Base-by-base conservation (phyloP, 202 grass and related monocot species). In the Setaria viridis region DNA sequence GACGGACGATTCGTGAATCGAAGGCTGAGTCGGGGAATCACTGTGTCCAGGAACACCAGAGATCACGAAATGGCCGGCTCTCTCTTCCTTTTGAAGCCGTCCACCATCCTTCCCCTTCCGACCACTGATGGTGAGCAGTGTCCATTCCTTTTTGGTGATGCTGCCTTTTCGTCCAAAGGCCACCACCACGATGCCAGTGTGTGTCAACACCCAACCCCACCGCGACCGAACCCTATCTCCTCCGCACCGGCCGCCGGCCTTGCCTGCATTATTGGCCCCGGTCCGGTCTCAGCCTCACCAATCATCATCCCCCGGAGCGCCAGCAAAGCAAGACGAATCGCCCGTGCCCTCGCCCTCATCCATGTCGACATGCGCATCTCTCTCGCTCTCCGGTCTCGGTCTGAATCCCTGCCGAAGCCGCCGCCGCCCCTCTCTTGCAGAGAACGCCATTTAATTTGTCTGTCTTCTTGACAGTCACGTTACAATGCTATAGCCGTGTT, bases 311-410 rank as follows among this genome's bases (percentile, higher is more conserved):
- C 14, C 46, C 53, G 16, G 7, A 17, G 51, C 13, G 4, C 63
- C 63, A 49, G 29, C 11, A 57, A 66, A 10, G 19, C 2, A 4
- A 37, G 20, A 42, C 25, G 19, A 66, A 20, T 45, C 60, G 34
- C 43, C 37, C 54, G 0, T 83, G 14, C 55, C 19, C 41, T 41
- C 63, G 6, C 63, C 63, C 14, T 66, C 63, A 66, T 66, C 76
- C 50, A 83, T 79, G 88, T 87, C 88, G 88, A 87, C 84, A 79
- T 37, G 88, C 43, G 39, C 39, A 41, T 41, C 35, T 37, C 35
- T 37, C 35, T 37, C 35, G 39, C 39, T 41, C 39, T 41, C 4
- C 39, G 39, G 39, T 41, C 39, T 41, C 39, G 39, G 39, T 41
- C 39, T 41, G 39, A 41, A 41, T 41, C 39, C 39, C 39, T 41